A percentile compares a stretch with the other conserved stretches of the same genome.
These are phyloP conservation scores for Psidium friedrichsthalianum DNA, from an alignment of 345 rosid species.

Conservation along the genomic window DNA sequence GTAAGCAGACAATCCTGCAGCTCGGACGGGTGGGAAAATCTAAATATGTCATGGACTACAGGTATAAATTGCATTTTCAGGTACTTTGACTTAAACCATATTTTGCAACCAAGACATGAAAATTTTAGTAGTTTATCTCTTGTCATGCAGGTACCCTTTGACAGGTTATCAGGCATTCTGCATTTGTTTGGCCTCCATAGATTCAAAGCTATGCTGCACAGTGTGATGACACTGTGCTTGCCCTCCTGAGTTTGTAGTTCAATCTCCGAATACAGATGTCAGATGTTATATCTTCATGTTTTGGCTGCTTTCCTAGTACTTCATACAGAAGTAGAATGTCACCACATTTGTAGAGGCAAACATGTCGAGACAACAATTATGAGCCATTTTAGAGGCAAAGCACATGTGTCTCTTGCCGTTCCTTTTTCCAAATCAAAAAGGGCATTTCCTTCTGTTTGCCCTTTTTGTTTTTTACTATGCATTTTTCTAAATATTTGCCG, in stretches of 20 bases:
- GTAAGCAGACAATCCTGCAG: conserved; percentile 73
- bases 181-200: conserved; percentile 85
- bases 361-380: background rate
- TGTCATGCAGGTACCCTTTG: conserved; percentile 57
- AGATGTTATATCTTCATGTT: background rate
- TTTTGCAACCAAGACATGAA: background rate
- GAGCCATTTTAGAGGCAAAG: background rate
- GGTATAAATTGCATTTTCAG: conserved; percentile 20
- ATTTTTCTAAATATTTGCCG: background rate
- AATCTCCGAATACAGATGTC: conserved; percentile 33
- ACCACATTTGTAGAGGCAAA: background rate
- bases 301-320: background rate
- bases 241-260: conserved; percentile 18
- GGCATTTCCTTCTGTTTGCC: background rate
- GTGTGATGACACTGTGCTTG: conserved; percentile 14
- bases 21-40: conserved; percentile 70
- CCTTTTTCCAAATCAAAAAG: background rate
- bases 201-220: conserved; percentile 81
- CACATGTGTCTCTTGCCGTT: background rate
- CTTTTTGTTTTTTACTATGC: background rate
- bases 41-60: conserved; percentile 76
- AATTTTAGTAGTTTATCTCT: background rate
- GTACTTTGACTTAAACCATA: background rate
- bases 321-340: background rate
- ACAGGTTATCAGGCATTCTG: conserved; percentile 82